Evolutionary conservation across 1,139 yeast genomes (phyloP).

Genomic region (Geotrichum australiense): DNA sequence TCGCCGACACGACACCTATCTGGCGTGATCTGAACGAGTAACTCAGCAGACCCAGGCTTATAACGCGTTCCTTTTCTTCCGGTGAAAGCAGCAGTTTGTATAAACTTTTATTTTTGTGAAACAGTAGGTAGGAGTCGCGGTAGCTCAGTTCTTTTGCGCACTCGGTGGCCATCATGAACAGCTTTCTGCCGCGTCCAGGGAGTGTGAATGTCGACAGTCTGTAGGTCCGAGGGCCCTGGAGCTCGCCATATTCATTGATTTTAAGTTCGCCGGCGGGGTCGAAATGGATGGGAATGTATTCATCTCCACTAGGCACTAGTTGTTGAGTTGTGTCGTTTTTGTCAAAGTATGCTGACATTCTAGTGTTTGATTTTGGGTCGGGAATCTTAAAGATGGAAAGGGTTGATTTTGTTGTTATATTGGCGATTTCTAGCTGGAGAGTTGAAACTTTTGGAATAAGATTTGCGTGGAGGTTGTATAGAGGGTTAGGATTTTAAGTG

Average conservation of each 20-base stretch:
- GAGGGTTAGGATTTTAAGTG: too few relatives aligned
- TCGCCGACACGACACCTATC: conserved; percentile 53
- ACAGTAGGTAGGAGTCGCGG: conserved; percentile 58
- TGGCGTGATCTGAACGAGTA: conserved; percentile 61
- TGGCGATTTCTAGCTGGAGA: too few relatives aligned
- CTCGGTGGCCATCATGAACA: conserved; percentile 61
- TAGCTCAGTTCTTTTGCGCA: conserved; percentile 59
- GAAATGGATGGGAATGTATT: conserved; percentile 30
- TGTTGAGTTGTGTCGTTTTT: too few relatives aligned
- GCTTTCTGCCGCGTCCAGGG: conserved; percentile 44
- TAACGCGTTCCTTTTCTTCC: conserved; percentile 56
- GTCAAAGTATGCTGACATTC: too few relatives aligned
- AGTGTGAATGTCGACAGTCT: conserved; percentile 53
- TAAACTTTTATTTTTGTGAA: conserved; percentile 53
- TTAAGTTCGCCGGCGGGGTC: conserved; percentile 54
- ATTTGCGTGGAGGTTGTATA: too few relatives aligned
- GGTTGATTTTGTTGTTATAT: too few relatives aligned
- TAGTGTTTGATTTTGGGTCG: too few relatives aligned
- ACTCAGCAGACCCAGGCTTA: conserved; percentile 48
- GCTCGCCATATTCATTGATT: conserved; percentile 48
- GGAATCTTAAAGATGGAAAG: too few relatives aligned
- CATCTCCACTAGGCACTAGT: too few relatives aligned
- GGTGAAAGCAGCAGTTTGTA: conserved; percentile 52
- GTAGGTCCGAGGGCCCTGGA: conserved; percentile 51
- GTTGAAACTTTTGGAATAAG: too few relatives aligned